These are phyloP conservation scores for Tausonia pullulans DNA, from an alignment of 1,284 basidiomycete species.

Conservation along the genomic window DNA sequence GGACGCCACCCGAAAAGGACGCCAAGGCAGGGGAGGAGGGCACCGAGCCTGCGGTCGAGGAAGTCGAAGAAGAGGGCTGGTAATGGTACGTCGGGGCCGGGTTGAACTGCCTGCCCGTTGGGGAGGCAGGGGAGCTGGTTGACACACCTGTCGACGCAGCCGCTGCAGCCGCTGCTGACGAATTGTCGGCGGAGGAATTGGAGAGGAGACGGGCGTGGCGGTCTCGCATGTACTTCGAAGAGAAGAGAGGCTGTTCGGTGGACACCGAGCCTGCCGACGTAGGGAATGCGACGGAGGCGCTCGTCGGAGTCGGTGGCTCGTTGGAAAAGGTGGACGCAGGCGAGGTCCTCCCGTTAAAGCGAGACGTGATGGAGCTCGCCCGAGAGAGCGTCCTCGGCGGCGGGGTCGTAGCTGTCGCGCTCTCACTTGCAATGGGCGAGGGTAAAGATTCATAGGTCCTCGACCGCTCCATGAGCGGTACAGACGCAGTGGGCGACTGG, in stretches of 20 bases:
- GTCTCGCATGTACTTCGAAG: conserved; percentile 7
- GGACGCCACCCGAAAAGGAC: neutral
- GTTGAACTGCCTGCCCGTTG: neutral
- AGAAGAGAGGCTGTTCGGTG: conserved; percentile 6
- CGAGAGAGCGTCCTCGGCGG: conserved; percentile 3
- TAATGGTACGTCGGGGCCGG: neutral
- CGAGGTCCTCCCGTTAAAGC: conserved; percentile 2
- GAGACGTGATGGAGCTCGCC: conserved; percentile 13
- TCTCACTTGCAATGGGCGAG: neutral
- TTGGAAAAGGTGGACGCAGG: neutral
- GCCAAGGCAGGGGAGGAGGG: too few relatives aligned
- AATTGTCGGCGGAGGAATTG: neutral
- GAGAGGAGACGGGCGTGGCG: conserved; percentile 6
- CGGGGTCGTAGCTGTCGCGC: neutral
- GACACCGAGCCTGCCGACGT: neutral
- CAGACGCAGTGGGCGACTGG: neutral
- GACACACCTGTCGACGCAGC: neutral
- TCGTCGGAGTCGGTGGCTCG: neutral
- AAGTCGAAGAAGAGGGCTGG: neutral
- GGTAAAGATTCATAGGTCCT: conserved; percentile 2
- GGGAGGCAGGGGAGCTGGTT: neutral
- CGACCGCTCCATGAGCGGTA: conserved; percentile 5
- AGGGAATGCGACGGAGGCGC: conserved; percentile 2
- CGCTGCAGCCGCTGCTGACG: neutral
- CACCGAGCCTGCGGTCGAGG: neutral